A percentile compares a stretch with the other conserved stretches of the same genome.
These are phyloP conservation scores for button mushroom (Agaricus bisporus) DNA, from an alignment of 768 basidiomycete species.

Conservation along the genomic window DNA sequence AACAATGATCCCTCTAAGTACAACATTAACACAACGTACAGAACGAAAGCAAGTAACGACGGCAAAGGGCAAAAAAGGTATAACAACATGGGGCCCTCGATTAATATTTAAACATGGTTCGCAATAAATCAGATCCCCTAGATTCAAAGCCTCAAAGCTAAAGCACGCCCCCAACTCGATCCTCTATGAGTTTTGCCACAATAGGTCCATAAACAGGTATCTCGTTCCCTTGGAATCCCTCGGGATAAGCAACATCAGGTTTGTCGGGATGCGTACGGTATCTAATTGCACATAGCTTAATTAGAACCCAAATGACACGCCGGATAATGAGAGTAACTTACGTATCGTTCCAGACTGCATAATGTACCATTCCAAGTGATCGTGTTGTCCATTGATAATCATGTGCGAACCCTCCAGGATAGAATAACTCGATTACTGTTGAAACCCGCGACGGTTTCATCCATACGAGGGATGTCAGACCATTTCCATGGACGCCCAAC, in stretches of 20 bases:
- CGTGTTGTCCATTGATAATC: slow-evolving; percentile 83
- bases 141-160: background rate
- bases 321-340: slow-evolving; percentile 20
- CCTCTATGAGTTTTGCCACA: slow-evolving; percentile 67
- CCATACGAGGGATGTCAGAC: slow-evolving; percentile 78
- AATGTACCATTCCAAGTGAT: slow-evolving; percentile 69
- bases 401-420: slow-evolving; percentile 73
- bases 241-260: slow-evolving; percentile 59
- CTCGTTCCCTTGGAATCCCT: slow-evolving; percentile 75
- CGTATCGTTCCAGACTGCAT: slow-evolving; percentile 79
- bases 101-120: no score
- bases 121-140: background rate
- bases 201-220: slow-evolving; percentile 70
- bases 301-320: background rate
- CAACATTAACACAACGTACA: no score
- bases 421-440: slow-evolving; percentile 84
- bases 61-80: no score
- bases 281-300: slow-evolving; percentile 11
- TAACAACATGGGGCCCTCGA: no score
- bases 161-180: slow-evolving; percentile 34
- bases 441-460: slow-evolving; percentile 74
- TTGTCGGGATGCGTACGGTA: slow-evolving; percentile 37
- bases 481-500: slow-evolving; percentile 75
- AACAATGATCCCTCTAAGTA: background rate
- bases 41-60: no score